Percentiles rank a stretch among this genome's conserved stretches.
These are phyloP conservation scores for Mortierella sp. DNA, from an alignment of 371 early-diverging fungal species.

Conservation along the genomic window DNA sequence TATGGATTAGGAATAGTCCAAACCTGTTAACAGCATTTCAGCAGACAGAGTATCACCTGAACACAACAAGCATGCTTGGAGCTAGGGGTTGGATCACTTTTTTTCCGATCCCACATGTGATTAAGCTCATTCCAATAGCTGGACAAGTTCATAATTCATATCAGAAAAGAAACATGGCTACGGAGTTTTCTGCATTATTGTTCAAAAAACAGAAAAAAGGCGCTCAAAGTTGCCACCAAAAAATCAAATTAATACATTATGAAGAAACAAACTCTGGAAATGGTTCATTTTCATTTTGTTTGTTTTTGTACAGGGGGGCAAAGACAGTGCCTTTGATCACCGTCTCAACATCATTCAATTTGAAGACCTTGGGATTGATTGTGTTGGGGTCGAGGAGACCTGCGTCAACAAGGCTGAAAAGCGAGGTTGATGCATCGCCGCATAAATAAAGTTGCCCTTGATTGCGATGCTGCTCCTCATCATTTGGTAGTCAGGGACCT, in stretches of 20 bases:
- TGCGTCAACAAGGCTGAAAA: conserved; percentile 36
- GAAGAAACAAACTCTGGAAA: too few species aligned
- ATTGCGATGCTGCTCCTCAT: conserved; percentile 36
- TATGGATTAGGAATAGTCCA: too few species aligned
- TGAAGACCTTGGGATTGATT: conserved; percentile 12
- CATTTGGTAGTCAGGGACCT: conserved; percentile 31
- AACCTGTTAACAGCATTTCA: too few species aligned
- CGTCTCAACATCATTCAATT: conserved; percentile 1
- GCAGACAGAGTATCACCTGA: not conserved
- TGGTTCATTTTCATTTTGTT: too few species aligned
- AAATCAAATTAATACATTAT: too few species aligned
- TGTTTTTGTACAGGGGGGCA: not conserved
- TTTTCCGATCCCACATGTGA: too few species aligned
- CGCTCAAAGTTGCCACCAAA: not conserved
- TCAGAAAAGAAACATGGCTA: too few species aligned
- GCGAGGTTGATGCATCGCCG: conserved; percentile 10
- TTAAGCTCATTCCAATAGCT: too few species aligned
- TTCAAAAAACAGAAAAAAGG: not conserved
- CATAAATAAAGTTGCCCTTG: conserved; percentile 47
- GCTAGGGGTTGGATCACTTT: too few species aligned
- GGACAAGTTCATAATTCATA: too few species aligned
- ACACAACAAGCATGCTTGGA: too few species aligned
- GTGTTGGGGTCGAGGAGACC: conserved; percentile 23
- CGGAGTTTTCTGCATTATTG: not conserved
- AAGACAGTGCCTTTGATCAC: conserved; percentile 27